A percentile compares a stretch with the other conserved stretches of the same genome.
phyloP scores from a whole-genome alignment of 805 yeast species.

The Blastobotrys americana region DNA sequence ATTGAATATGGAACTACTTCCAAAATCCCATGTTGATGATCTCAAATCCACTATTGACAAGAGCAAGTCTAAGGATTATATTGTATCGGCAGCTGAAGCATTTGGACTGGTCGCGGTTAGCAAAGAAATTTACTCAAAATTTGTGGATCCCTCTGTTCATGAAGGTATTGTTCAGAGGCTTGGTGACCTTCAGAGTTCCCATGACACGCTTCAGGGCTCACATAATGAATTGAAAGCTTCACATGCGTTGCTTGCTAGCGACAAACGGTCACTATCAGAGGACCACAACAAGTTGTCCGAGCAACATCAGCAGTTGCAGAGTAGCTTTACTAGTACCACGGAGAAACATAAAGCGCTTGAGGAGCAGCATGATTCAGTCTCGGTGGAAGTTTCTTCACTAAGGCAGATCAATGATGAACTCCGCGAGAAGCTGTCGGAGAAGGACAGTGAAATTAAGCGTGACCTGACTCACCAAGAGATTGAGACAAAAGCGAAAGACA shows the following conservation, averaged over 20 bases:
- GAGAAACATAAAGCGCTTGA: background rate
- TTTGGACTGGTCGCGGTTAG: conserved; percentile 18
- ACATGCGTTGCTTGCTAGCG: background rate
- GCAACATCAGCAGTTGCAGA: background rate
- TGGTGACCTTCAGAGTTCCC: background rate
- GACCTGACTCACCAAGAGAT: conserved; percentile 19
- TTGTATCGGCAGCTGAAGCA: conserved; percentile 7
- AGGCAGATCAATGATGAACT: conserved; percentile 1
- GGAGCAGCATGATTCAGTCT: background rate
- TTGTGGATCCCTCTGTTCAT: background rate
- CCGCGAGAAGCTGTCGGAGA: background rate
- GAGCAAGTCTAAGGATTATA: conserved; percentile 5
- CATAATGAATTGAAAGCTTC: background rate
- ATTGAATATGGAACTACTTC: conserved; percentile 13
- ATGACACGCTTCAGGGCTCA: background rate
- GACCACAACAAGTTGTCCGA: background rate
- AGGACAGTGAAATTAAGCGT: background rate
- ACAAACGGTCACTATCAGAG: background rate
- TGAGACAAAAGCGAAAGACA: conserved; percentile 7
- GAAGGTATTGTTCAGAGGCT: background rate
- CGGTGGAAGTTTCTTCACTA: background rate
- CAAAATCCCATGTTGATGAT: conserved; percentile 7
- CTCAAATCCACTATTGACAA: conserved; percentile 6
- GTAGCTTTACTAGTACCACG: background rate
- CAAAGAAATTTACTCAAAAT: conserved; percentile 10